Percentiles rank a stretch among this genome's conserved stretches.
phyloP scores from a whole-genome alignment of 345 rosid genomes.

The Moringa oleifera region DNA sequence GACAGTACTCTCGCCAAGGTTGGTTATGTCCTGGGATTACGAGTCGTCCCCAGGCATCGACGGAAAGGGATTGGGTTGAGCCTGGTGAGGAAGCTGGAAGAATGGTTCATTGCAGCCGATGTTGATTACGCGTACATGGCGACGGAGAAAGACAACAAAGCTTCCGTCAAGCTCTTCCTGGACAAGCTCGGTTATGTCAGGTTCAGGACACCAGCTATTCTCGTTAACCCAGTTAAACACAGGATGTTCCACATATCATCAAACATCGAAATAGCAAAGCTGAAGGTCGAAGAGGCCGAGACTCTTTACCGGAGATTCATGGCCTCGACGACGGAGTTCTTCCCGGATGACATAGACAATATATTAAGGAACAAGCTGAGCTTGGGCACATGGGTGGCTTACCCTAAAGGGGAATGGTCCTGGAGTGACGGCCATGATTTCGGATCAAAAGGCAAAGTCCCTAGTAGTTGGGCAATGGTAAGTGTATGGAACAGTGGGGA shows the following conservation, averaged over 20 bases:
- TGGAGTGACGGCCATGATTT: slow-evolving; percentile 8
- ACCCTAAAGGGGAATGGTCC: slow-evolving; percentile 27
- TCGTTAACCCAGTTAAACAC: slow-evolving; percentile 59
- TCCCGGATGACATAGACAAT: slow-evolving; percentile 56
- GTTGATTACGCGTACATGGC: slow-evolving; percentile 78
- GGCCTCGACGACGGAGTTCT: slow-evolving; percentile 49
- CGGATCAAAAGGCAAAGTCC: slow-evolving; percentile 19
- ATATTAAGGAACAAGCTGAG: slow-evolving; percentile 55
- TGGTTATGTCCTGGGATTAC: slow-evolving; percentile 64
- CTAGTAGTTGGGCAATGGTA: slow-evolving; percentile 65
- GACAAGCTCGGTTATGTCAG: slow-evolving; percentile 39
- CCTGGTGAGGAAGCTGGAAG: slow-evolving; percentile 54
- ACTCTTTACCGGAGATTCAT: slow-evolving; percentile 40
- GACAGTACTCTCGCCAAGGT: slow-evolving; percentile 33
- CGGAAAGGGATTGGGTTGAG: slow-evolving; percentile 52
- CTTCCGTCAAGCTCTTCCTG: slow-evolving; percentile 54
- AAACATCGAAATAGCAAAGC: slow-evolving; percentile 34
- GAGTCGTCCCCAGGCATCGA: slow-evolving; percentile 53
- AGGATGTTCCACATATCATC: slow-evolving; percentile 27
- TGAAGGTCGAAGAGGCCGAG: slow-evolving; percentile 52
- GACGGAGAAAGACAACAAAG: slow-evolving; percentile 61
- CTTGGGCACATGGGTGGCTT: slow-evolving; percentile 84
- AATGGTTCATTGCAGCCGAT: slow-evolving; percentile 54
- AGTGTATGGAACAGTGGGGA: slow-evolving; percentile 83
- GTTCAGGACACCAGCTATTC: slow-evolving; percentile 58